Evolutionary conservation across 805 yeast genomes (phyloP), one percentile per base, ranked within the genome.

Genomic region (Teunomyces aglyptinius): DNA sequence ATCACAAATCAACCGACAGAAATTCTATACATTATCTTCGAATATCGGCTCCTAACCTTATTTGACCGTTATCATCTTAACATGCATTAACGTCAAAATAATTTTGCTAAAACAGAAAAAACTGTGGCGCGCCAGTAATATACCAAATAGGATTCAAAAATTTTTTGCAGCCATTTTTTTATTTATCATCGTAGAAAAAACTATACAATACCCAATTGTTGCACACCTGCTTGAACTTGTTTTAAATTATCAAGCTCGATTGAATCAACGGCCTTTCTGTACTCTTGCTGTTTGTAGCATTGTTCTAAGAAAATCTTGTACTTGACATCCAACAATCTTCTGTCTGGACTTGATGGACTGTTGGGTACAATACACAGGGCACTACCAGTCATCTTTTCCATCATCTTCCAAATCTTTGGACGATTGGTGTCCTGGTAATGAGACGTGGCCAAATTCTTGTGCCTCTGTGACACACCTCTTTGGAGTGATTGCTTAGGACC

Each of bases 281-380:
- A 92, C 57, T 75, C 80, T 58, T 78, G 84, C 68, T 94, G 98
- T 24, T 85, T 78, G 55, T 73, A 80, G 38, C 95, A 89, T 80
- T 89, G 94, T 60, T 92, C 97, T 46, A 89, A 71, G 77, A 89
- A 90, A 38, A 92, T 80, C 66, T 82, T 78, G 73, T 89, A 94
- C 68, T 94, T 94, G 33, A 85, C 86, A 49, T 78, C 70, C 63
- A 94, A 76, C 49, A 94, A 73, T 55, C 75, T 72, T 57, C 89
- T 76, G 65, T 89, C 96, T 0, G 87, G 81, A 48, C 80, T 78
- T 38, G 68, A 67, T 13, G 60, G 68, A 3, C 78, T 64, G 19
- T 81, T 67, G 3, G 99, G 98, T 52, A 72, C 66, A 33, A 94
- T 86, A 10, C 84, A 89, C 54, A 77, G 76, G 38, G 97, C 98